These are phyloP conservation scores for Falciphora oryzae DNA, from an alignment of 2,329 filamentous ascomycete species.

Conservation along the genomic window DNA sequence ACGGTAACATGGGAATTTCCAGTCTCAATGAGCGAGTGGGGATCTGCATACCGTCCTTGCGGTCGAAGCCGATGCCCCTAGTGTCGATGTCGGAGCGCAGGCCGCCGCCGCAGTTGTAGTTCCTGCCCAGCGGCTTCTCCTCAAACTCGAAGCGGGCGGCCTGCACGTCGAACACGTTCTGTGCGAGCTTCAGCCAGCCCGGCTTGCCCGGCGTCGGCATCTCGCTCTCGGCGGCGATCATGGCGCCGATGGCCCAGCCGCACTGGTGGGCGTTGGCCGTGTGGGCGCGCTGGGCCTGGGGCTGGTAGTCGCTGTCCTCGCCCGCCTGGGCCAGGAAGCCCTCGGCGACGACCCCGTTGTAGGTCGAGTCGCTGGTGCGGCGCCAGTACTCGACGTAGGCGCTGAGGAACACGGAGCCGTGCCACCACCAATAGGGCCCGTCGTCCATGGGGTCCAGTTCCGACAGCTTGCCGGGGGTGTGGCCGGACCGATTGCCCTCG, in stretches of 20 bases:
- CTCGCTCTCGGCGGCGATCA: constrained; percentile 48
- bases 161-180: constrained; percentile 50
- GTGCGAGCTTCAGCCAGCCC: constrained; percentile 48
- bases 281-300: constrained; percentile 34
- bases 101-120: constrained; percentile 53
- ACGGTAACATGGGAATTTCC: neutral
- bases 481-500: neutral
- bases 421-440: constrained; percentile 29
- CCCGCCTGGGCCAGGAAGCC: constrained; percentile 42
- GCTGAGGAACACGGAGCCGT: constrained; percentile 24
- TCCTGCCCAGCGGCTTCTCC: constrained; percentile 34
- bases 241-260: constrained; percentile 51
- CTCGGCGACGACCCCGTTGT: constrained; percentile 41
- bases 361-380: constrained; percentile 40
- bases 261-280: constrained; percentile 55
- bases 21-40: neutral
- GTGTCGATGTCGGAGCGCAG: constrained; percentile 62
- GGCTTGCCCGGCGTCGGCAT: constrained; percentile 42
- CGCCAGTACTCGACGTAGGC: constrained; percentile 33
- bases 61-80: constrained; percentile 59
- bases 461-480: constrained; percentile 11
- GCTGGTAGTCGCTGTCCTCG: constrained; percentile 42
- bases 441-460: constrained; percentile 22
- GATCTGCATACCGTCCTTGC: constrained; percentile 41
- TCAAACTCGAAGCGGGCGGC: constrained; percentile 23